Base-by-base conservation (phyloP, 306 rosid species). In the Clitoria ternatea region DNA sequence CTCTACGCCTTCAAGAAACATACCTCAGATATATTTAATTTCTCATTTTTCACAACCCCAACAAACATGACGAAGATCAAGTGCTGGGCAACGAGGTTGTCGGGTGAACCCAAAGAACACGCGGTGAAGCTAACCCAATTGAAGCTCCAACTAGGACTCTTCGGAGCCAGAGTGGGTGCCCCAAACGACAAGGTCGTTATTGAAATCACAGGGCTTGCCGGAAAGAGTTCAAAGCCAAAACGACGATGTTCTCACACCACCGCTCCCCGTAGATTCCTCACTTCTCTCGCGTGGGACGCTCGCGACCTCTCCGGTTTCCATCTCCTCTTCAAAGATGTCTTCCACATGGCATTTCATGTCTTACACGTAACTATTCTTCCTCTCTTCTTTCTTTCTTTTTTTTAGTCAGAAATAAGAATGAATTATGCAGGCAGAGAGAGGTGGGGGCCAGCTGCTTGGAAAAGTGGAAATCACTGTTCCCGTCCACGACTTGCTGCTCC, bases 41-140 rank as follows among this genome's bases (percentile, higher is more conserved):
- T n/a, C n/a, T n/a, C n/a, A n/a, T n/a, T n/a, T n/a, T n/a, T n/a
- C n/a, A n/a, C n/a, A n/a, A n/a, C n/a, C n/a, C n/a, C n/a, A n/a
- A n/a, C n/a, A n/a, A n/a, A 44, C 11, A 12, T 7, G 11, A 19
- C 7, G 15, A 57, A 39, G 77, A 78, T 13, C 77, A 87, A 70
- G 87, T 75, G 69, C 79, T 83, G 83, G 90, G 60, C 78, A 3
- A 70, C 81, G 4, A 72, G 79, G 81, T 54, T 48, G 19, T 48
- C 69, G 12, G 60, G 65, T 13, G 29, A 71, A 42, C 53, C 4
- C 29, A 74, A 73, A 71, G 82, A 70, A 54, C 75, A 83, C 45
- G 78, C 79, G 2, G 79, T 87, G 57, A 87, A 81, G 69, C 17
- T 92, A 3, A 83, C 10, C 29, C 85, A 75, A 13, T 53, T 92